phyloP scores from a whole-genome alignment of 495 filamentous ascomycete species.

The Pyrenula massariospora region DNA sequence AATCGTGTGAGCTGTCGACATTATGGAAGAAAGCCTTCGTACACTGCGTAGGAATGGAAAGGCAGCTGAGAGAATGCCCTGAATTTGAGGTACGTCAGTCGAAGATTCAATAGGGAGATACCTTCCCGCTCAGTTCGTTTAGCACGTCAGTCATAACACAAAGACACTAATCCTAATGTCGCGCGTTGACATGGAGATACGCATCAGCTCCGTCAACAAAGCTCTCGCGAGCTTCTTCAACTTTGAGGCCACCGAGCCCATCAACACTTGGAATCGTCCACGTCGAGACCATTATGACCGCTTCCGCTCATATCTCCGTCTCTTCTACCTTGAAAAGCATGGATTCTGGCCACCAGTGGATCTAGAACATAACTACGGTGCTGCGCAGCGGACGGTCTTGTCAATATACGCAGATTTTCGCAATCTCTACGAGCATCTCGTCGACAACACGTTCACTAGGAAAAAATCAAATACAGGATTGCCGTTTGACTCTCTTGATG shows the following conservation, averaged over 20 bases:
- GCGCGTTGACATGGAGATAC: slow-evolving; percentile 49
- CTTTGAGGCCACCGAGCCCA: slow-evolving; percentile 42
- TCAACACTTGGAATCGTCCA: slow-evolving; percentile 39
- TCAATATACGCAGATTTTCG: slow-evolving; percentile 52
- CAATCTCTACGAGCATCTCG: slow-evolving; percentile 49
- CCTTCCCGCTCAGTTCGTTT: slow-evolving; percentile 5
- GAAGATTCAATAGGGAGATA: neutral
- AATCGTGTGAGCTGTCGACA: slow-evolving; percentile 38
- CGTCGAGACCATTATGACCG: slow-evolving; percentile 46
- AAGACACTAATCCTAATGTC: slow-evolving; percentile 48
- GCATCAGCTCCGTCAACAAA: slow-evolving; percentile 31
- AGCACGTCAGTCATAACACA: slow-evolving; percentile 41
- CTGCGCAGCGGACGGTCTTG: slow-evolving; percentile 36
- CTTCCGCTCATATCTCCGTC: slow-evolving; percentile 49
- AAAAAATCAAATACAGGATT: slow-evolving; percentile 22
- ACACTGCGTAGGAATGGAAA: slow-evolving; percentile 58
- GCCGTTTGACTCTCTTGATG: slow-evolving; percentile 45
- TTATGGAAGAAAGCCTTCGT: slow-evolving; percentile 53
- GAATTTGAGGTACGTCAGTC: slow-evolving; percentile 41
- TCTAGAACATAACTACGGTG: slow-evolving; percentile 13
- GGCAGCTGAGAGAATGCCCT: slow-evolving; percentile 29
- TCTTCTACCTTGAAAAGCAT: slow-evolving; percentile 46
- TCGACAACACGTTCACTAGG: slow-evolving; percentile 26
- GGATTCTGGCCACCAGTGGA: slow-evolving; percentile 52
- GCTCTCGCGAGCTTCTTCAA: slow-evolving; percentile 47